Base-by-base conservation (phyloP, 2,329 filamentous ascomycete genomes). In the Xylariomycetidae sp. region DNA sequence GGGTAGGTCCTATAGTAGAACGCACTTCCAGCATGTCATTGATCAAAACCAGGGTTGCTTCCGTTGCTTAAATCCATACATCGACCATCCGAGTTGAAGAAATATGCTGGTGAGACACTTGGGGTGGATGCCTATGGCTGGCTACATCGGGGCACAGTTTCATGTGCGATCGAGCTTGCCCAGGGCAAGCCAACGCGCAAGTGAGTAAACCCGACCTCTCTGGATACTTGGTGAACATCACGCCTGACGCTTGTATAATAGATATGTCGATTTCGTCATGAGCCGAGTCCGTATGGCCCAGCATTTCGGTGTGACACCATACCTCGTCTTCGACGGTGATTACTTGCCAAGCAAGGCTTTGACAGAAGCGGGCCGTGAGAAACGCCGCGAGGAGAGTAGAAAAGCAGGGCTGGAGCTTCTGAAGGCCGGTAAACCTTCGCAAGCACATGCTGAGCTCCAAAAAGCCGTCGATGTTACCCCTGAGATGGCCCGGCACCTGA, bases 41-140 rank as follows among this genome's bases (percentile, higher is more conserved):
- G 8, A 8, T 8, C 20, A 8, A 23, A n/a, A 16, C 19, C 36
- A 89, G 90, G 92, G 27, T 77, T 98, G 34, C 74, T 97, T 20
- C 88, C 88, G 23, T 72, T 97, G 40, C 79, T 98, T 41, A 97
- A 97, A 64, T 97, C 92, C 28, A 97, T 98, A 34, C 92, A 98
- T 40, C 88, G 85, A 54, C 85, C 85, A 54, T 85, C 79, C 31
- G 85, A 87, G 49, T 71, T 98, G 40, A 94, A 88, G 58, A 88
- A 88, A 53, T 96, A 85, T 60, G 67, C 76, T 10, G 92, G 90
- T 32, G 82, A 94, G 62, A 94, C 85, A 2, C 74, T 98, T 29
- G 94, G 85, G n/a, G 82, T 98, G 22, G 92, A 98, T 61, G 90
- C 85, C 37, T 98, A 98, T 71, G 92, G 90, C 58, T 98, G 94